Evolutionary conservation across 1,284 basidiomycete species (phyloP), one percentile per base, ranked within the genome.

Genomic region (Cutaneotrichosporon sp.): DNA sequence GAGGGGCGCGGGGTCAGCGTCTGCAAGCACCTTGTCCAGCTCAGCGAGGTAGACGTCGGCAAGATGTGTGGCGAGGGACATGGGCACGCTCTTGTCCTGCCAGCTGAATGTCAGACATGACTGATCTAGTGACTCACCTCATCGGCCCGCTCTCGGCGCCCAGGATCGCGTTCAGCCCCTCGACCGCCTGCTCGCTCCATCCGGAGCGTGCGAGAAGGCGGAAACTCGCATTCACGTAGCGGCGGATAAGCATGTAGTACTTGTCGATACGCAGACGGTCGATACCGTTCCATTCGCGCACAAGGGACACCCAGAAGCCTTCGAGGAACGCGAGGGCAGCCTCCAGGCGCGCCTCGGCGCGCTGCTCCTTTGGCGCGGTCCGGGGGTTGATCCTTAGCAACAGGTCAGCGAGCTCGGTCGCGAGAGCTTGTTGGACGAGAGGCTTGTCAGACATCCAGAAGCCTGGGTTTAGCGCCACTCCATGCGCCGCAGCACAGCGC

Each of bases 401-500:
- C 31, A 97, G 79, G 54, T 90, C 84, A 10, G 94, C 85, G 22
- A 98, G 77, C 64, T 94, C 89, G 9, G 80, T 78, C 0, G 94
- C 91, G 7, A 98, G 81, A 4, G 84, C 84, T 73, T 98, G 96
- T 71, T 98, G 94, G 5, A 98, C 86, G 3, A 94, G 79, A 6
- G 94, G 93, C 72, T 98, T 98, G 77, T 98, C 94, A 3, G 91
- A 97, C 92, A 97, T 97, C 93, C 93, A 98, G 75, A 94, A 97
- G 68, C 91, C 90, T 93, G 57, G 34, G 2, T 39, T 56, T 6
- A 41, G 37, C 22, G 20, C 34, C 34, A 35, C 5, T 17, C 34
- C 20, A 17, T n/a, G n/a, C n/a, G n/a, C n/a, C n/a, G n/a, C n/a
- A n/a, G n/a, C n/a, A 34, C 33, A 34, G 33, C 33, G 6, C 19